A percentile compares a stretch with the other conserved stretches of the same genome.
phyloP scores from a whole-genome alignment of 2,329 filamentous ascomycete genomes.

The Neofusicoccum cordaticola region DNA sequence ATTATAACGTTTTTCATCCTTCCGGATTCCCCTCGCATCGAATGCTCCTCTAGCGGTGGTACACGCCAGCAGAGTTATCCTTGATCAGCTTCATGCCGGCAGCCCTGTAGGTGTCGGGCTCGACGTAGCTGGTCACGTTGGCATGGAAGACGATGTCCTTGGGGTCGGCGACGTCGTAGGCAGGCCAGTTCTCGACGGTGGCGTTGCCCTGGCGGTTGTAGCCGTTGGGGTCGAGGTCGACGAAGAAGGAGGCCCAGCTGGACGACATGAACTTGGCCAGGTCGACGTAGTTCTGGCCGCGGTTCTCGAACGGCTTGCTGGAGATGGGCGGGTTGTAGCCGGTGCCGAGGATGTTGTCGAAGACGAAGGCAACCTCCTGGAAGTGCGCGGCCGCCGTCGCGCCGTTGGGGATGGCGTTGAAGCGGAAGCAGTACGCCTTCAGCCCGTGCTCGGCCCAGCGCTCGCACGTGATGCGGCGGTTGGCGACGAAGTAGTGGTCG shows the following conservation, averaged over 20 bases:
- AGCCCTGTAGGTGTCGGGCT: constrained; percentile 45
- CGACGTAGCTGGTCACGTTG: constrained; percentile 41
- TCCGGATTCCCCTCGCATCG: no score
- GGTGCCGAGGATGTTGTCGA: constrained; percentile 44
- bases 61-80: constrained; percentile 13
- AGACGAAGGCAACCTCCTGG: constrained; percentile 49
- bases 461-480: constrained; percentile 53
- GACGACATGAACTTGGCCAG: constrained; percentile 44
- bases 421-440: constrained; percentile 60
- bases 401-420: constrained; percentile 55
- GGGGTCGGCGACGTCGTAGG: constrained; percentile 35
- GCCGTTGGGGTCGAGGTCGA: constrained; percentile 41
- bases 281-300: constrained; percentile 35
- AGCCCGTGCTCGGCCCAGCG: constrained; percentile 49
- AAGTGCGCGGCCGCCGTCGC: constrained; percentile 54
- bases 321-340: constrained; percentile 38
- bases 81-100: constrained; percentile 47
- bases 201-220: constrained; percentile 20
- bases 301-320: constrained; percentile 35
- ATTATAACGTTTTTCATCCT: neutral
- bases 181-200: constrained; percentile 38
- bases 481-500: constrained; percentile 56
- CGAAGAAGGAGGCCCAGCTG: constrained; percentile 47
- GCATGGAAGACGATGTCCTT: constrained; percentile 48
- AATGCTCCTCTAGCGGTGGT: neutral